Evolutionary conservation across 371 early-diverging fungal species (phyloP).

Genomic region (Mucor sp.): DNA sequence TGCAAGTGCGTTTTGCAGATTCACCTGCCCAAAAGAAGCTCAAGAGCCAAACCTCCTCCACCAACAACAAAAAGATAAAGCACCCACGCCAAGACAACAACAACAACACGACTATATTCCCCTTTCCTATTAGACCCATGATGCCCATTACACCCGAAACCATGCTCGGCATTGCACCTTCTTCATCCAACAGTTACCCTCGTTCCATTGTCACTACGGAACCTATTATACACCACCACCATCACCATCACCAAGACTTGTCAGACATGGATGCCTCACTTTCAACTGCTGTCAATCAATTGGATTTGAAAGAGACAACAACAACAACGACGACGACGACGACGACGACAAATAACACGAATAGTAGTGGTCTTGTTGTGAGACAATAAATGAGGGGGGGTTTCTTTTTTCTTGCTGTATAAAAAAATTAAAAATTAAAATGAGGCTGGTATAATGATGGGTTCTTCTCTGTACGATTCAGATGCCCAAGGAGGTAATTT

Average conservation of each 20-base stretch:
- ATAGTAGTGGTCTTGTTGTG: not conserved
- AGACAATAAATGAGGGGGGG: not conserved
- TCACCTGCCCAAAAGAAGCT: conserved; percentile 77
- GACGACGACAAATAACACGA: not conserved
- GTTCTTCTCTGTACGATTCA: conserved; percentile 20
- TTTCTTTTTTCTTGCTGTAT: no score
- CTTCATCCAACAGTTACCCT: conserved; percentile 20
- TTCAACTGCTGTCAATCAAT: conserved; percentile 20
- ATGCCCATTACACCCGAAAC: conserved; percentile 57
- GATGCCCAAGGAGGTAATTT: conserved; percentile 78
- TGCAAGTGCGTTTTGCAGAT: conserved; percentile 84
- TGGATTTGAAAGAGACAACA: conserved; percentile 14
- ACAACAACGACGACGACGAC: not conserved
- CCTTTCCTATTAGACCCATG: conserved; percentile 31
- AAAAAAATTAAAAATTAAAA: not conserved
- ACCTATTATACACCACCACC: not conserved
- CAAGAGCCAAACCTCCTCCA: conserved; percentile 58
- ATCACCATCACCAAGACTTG: not conserved
- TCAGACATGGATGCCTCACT: conserved; percentile 17
- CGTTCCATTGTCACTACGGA: conserved; percentile 10
- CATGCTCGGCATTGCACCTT: conserved; percentile 47
- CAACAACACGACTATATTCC: conserved; percentile 16
- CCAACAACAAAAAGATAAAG: conserved; percentile 37
- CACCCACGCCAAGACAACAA: conserved; percentile 20
- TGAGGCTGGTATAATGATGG: conserved; percentile 8